phyloP scores from a whole-genome alignment of 768 basidiomycete genomes.

The Phlebiopsis flavidoalba region DNA sequence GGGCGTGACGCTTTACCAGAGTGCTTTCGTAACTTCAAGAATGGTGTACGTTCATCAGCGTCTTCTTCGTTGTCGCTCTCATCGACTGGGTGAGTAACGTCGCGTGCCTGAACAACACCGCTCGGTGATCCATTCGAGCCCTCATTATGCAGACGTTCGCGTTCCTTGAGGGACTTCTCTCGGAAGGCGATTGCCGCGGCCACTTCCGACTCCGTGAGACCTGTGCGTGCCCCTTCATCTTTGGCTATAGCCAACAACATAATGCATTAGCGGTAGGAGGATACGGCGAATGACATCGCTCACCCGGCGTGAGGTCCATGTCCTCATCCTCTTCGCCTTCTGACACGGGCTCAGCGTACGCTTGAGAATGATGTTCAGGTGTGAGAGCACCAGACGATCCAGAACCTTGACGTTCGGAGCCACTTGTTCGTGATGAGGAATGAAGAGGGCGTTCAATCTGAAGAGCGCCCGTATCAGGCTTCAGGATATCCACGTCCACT shows the following conservation, averaged over 20 bases:
- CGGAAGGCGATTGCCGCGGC: slow-evolving; percentile 85
- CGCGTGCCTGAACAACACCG: background rate
- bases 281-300: background rate
- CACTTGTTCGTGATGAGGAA: slow-evolving; percentile 40
- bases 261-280: background rate
- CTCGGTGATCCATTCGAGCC: slow-evolving; percentile 3
- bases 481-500: slow-evolving; percentile 96
- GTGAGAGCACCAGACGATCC: slow-evolving; percentile 38
- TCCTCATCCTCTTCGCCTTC: slow-evolving; percentile 93
- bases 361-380: slow-evolving; percentile 27
- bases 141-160: slow-evolving; percentile 20
- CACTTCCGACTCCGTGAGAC: slow-evolving; percentile 67
- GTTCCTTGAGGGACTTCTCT: slow-evolving; percentile 69
- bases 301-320: slow-evolving; percentile 52
- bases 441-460: slow-evolving; percentile 68
- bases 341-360: slow-evolving; percentile 86
- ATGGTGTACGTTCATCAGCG: slow-evolving; percentile 33
- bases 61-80: slow-evolving; percentile 25
- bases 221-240: slow-evolving; percentile 80
- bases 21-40: slow-evolving; percentile 25
- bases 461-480: slow-evolving; percentile 71
- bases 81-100: slow-evolving; percentile 25
- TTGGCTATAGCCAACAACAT: slow-evolving; percentile 28
- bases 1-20: slow-evolving; percentile 13
- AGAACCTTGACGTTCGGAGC: slow-evolving; percentile 28